A percentile compares a stretch with the other conserved stretches of the same genome.
Conservation (phyloP, 192 early-diverging fungal genomes). For the Mycoemilia scoparia region DNA sequence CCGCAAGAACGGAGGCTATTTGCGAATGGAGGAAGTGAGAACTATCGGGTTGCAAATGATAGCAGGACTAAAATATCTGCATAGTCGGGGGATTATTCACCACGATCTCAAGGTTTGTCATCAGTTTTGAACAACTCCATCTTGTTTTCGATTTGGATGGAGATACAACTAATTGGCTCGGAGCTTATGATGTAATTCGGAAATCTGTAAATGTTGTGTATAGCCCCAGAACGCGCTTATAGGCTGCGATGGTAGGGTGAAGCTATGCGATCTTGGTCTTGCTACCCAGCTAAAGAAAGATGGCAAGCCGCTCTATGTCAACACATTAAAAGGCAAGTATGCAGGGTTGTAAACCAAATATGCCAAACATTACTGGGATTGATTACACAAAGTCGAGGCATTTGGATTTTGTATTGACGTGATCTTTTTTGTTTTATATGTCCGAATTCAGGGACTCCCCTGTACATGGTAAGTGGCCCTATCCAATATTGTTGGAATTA, state of each 20-base stretch:
- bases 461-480: constrained; percentile 29
- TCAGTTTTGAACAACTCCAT: too few relatives aligned
- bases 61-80: constrained; percentile 40
- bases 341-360: too few relatives aligned
- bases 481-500: too few relatives aligned
- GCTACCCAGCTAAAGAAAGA: constrained; percentile 27
- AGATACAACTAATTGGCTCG: too few relatives aligned
- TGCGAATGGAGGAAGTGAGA: constrained; percentile 22
- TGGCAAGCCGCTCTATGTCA: constrained; percentile 15
- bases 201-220: too few relatives aligned
- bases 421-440: too few relatives aligned
- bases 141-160: too few relatives aligned
- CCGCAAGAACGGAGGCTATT: constrained; percentile 14
- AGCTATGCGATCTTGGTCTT: constrained; percentile 32
- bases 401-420: too few relatives aligned
- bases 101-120: constrained; percentile 52
- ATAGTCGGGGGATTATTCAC: constrained; percentile 48
- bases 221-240: constrained; percentile 44
- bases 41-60: constrained; percentile 32
- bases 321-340: constrained; percentile 26
- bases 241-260: constrained; percentile 33
- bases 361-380: too few relatives aligned
- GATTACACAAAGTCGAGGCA: too few relatives aligned
- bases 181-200: too few relatives aligned
- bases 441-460: too few relatives aligned